A percentile compares a stretch with the other conserved stretches of the same genome.
Evolutionary conservation across 441 rosid species (phyloP).

Genomic region (Lepidium campestre): DNA sequence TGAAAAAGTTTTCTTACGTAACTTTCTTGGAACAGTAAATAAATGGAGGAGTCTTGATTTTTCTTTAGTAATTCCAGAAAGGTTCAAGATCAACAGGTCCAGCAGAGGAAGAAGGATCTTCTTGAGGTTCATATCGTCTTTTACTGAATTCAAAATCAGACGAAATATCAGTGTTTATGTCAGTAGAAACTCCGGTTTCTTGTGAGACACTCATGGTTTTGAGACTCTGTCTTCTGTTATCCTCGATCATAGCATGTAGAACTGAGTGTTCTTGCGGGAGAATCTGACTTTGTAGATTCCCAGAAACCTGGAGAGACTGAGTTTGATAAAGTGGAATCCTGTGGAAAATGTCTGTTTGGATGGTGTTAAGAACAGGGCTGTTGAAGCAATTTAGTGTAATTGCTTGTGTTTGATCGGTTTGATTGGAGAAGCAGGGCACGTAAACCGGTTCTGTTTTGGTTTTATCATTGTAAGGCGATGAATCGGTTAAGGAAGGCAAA

Average conservation of each 20-base stretch:
- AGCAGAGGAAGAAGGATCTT: slow-evolving; percentile 48
- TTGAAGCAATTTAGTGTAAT: slow-evolving; percentile 29
- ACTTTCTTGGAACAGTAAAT: slow-evolving; percentile 23
- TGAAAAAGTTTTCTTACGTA: slow-evolving; percentile 9
- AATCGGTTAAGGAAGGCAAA: slow-evolving; percentile 66
- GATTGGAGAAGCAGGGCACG: slow-evolving; percentile 99
- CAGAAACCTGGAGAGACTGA: slow-evolving; percentile 25
- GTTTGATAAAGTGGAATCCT: slow-evolving; percentile 31
- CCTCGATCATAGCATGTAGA: slow-evolving; percentile 45
- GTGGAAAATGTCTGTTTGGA: slow-evolving; percentile 31
- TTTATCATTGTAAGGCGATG: slow-evolving; percentile 42
- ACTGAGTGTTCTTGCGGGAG: slow-evolving; percentile 43
- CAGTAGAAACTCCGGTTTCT: slow-evolving; percentile 46
- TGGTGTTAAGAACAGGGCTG: slow-evolving; percentile 31
- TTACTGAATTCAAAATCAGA: slow-evolving; percentile 46
- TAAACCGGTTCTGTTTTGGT: slow-evolving; percentile 43
- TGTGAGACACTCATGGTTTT: slow-evolving; percentile 61
- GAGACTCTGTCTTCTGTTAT: slow-evolving; percentile 35
- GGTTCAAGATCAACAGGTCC: slow-evolving; percentile 54
- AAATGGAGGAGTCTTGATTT: background rate
- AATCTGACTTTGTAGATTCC: slow-evolving; percentile 33
- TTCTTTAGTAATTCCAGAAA: slow-evolving; percentile 60
- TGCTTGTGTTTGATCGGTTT: slow-evolving; percentile 32
- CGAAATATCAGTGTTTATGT: slow-evolving; percentile 32
- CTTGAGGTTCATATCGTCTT: slow-evolving; percentile 41